Evolutionary conservation across 2,329 filamentous ascomycete species (phyloP), one percentile per base, ranked within the genome.

Genomic region (Sporothrix pallida): DNA sequence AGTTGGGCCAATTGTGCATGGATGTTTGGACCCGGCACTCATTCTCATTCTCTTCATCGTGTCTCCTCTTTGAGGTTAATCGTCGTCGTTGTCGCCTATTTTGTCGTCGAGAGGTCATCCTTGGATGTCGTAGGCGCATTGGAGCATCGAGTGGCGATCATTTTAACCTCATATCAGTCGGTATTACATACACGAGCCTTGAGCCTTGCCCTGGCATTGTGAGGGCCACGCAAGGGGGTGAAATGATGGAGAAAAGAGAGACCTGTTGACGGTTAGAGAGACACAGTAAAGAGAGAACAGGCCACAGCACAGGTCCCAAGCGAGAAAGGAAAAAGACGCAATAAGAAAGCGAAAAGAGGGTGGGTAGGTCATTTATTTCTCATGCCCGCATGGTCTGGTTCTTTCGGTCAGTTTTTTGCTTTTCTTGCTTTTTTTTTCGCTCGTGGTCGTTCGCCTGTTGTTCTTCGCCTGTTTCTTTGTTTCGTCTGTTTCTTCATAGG

Each of bases 351-450:
- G 31, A 17, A 62, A 50, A 48, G 20, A 60, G 23, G 70, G 70
- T 72, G 70, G 70, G 58, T 46, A 65, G 56, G 46, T 72, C 70
- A 65, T 72, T 62, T 72, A 72, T 72, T 65, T 72, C 48, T 54
- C 20, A 44, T 44, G 42, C 44, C 70, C 44, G 70, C 70, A 63
- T 71, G 56, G 70, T 15, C 42, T 71, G 70, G 37, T 69, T 52
- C 31, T 69, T 48, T 54, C 46, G 17, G 67, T 69, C 48, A 42
- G 67, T 56, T 69, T 52, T 9, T 23, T 26, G 31, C 31, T 7
- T 7, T 37, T 37, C 31, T 37, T 37, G 31, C 31, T 7, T 37
- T 37, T 56, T 54, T 52, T 52, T 9, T 23, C 10, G 26, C 48
- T 54, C 4, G 26, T 23, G 23, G 48, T 54, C 31, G 52, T 15